Evolutionary conservation across 768 basidiomycete species (phyloP), one percentile per base, ranked within the genome.

Genomic region (Ramaria rubella): DNA sequence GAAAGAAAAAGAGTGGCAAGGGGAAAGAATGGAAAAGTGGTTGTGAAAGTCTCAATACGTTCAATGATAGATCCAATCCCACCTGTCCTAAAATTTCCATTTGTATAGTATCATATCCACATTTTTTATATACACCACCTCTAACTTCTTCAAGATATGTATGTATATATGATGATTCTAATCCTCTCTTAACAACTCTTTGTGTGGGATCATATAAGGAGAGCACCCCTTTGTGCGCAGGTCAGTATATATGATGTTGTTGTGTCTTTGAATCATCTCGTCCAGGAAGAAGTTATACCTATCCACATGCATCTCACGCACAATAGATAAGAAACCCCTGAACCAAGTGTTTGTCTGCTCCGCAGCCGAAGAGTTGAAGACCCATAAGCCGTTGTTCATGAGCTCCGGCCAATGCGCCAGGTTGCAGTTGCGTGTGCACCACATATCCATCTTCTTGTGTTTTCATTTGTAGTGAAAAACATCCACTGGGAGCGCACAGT

Each of bases 221-320:
- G 36, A 38, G 36, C 11, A 11, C 36, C 36, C 36, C 36, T 38
- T 38, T 11, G 36, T n/a, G 11, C n/a, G 11, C 36, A 45, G 26
- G 15, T 45, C 11, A 7, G 12, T n/a, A 38, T 14, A 12, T n/a
- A 38, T 19, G 44, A 65, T 59, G 21, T 55, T 23, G 33, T 74
- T 74, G 1, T 49, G 44, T 0, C 59, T 46, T 19, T 63, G 30
- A 24, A 74, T 70, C 71, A 74, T 70, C 52, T 38, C 36, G n/a
- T 38, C 7, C 3, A 38, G 36, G 48, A 73, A 73, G 29, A 74
- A 75, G 40, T 69, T 62, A 26, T 45, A 45, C 19, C 44, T 2
- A 0, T 58, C 59, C 3, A 61, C 59, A 0, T 62, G 15, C 72
- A 74, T 75, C 62, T 75, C 71, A 3, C 65, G 27, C 23, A 64